phyloP scores from a whole-genome alignment of 2,329 filamentous ascomycete genomes.

The Zymoseptoria ardabiliae region DNA sequence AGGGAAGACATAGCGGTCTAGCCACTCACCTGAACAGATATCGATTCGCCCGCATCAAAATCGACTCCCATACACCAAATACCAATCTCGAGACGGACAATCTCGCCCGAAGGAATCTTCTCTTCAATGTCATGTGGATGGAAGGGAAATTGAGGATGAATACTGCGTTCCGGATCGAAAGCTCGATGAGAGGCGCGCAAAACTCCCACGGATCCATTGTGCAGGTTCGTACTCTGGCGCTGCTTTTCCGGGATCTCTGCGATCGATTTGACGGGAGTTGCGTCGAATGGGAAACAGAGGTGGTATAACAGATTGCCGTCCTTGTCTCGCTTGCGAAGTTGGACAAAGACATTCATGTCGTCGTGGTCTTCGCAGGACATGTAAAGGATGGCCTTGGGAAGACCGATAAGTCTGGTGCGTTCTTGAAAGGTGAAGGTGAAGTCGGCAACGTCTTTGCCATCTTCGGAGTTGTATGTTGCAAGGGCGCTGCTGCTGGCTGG shows the following conservation, averaged over 20 bases:
- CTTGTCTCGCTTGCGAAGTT: constrained; percentile 14
- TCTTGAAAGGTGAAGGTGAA: constrained; percentile 38
- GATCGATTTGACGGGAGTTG: constrained; percentile 30
- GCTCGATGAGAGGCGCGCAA: constrained; percentile 14
- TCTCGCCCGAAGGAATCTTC: constrained; percentile 35
- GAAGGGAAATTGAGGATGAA: constrained; percentile 13
- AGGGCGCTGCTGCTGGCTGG: not conserved
- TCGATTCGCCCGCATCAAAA: constrained; percentile 37
- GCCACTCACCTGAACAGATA: constrained; percentile 10
- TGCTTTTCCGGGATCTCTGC: constrained; percentile 34
- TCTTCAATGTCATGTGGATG: constrained; percentile 25
- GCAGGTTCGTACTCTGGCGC: constrained; percentile 8
- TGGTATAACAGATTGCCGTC: constrained; percentile 11
- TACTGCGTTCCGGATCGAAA: constrained; percentile 3
- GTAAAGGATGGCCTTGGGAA: constrained; percentile 42
- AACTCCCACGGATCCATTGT: constrained; percentile 12
- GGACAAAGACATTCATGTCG: constrained; percentile 18
- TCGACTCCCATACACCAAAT: constrained; percentile 43
- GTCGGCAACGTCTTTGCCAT: constrained; percentile 2
- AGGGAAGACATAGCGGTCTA: not conserved
- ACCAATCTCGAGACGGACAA: constrained; percentile 43
- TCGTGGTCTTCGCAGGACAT: constrained; percentile 25
- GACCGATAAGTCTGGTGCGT: constrained; percentile 37
- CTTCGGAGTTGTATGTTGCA: constrained; percentile 17
- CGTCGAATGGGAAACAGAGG: constrained; percentile 13